Conservation (phyloP, 2,329 filamentous ascomycete genomes). For the Ceratocystis eucalypticola region DNA sequence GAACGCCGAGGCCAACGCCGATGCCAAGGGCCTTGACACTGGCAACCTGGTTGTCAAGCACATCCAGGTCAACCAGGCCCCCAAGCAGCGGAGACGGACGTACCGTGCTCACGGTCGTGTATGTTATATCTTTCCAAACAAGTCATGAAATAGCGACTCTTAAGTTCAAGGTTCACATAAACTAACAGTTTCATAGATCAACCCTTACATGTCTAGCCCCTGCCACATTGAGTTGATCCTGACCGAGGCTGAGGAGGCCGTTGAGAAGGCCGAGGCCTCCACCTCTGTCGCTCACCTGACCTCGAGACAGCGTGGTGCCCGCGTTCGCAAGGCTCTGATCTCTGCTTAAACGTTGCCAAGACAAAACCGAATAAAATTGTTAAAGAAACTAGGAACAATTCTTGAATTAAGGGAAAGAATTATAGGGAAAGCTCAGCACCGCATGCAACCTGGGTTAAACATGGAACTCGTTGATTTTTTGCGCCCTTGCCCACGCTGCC, state of each 20-base stretch:
- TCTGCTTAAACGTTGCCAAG: conserved; percentile 38
- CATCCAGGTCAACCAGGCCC: conserved; percentile 99
- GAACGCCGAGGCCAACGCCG: conserved; percentile 94
- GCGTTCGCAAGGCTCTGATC: conserved; percentile 50
- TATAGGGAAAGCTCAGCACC: conserved; percentile 12
- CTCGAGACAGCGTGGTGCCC: conserved; percentile 80
- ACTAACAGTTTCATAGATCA: conserved; percentile 52
- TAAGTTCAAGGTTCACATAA: not conserved
- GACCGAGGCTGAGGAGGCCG: conserved; percentile 90
- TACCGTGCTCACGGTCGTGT: conserved; percentile 99
- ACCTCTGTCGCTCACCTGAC: conserved; percentile 57
- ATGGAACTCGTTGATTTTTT: conserved; percentile 18
- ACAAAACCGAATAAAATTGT: conserved; percentile 22
- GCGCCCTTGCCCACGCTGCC: not conserved
- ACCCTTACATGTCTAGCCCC: conserved; percentile 99
- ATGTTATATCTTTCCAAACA: conserved; percentile 37
- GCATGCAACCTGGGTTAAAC: conserved; percentile 17
- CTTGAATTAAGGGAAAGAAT: conserved; percentile 13
- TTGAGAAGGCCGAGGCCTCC: conserved; percentile 86
- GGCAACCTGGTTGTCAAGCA: conserved; percentile 97
- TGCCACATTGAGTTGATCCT: conserved; percentile 99
- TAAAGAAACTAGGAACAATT: conserved; percentile 26
- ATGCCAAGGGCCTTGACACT: conserved; percentile 94
- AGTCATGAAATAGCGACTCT: not conserved
- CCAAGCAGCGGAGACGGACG: conserved; percentile 96